Conservation (phyloP, 495 filamentous ascomycete species). For the Aspergillus baeticus region DNA sequence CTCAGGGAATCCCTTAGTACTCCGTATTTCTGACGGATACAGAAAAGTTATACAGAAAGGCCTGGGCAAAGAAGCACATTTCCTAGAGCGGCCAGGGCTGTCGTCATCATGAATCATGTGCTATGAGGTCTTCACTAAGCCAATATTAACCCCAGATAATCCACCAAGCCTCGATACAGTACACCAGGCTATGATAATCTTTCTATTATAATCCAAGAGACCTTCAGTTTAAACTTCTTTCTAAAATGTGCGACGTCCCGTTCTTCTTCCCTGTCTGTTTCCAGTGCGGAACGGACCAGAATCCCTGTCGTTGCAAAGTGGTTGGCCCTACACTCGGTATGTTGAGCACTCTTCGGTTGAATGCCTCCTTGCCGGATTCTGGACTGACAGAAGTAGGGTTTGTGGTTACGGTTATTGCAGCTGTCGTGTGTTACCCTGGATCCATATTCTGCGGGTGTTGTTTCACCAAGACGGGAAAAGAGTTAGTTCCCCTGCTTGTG, state of each 20-base stretch:
- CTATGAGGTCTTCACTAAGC: no score
- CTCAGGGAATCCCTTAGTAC: not conserved
- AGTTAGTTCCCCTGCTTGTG: constrained; percentile 35
- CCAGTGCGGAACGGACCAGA: constrained; percentile 58
- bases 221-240: not conserved
- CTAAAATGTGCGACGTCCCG: constrained; percentile 37
- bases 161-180: no score
- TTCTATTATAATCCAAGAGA: no score
- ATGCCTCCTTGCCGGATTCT: not conserved
- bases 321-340: constrained; percentile 58
- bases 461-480: constrained; percentile 54
- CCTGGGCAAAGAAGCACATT: not conserved
- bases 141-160: not conserved
- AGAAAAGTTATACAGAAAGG: not conserved
- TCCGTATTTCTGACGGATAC: no score
- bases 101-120: constrained; percentile 11
- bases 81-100: not conserved
- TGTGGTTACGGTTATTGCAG: constrained; percentile 45
- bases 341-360: constrained; percentile 8
- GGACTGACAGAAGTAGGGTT: constrained; percentile 34
- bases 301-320: constrained; percentile 62
- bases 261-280: constrained; percentile 52
- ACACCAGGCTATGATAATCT: no score
- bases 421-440: constrained; percentile 58
- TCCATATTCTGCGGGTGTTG: constrained; percentile 61